phyloP scores from a whole-genome alignment of 192 early-diverging fungal genomes.

The Coemansia sp. region DNA sequence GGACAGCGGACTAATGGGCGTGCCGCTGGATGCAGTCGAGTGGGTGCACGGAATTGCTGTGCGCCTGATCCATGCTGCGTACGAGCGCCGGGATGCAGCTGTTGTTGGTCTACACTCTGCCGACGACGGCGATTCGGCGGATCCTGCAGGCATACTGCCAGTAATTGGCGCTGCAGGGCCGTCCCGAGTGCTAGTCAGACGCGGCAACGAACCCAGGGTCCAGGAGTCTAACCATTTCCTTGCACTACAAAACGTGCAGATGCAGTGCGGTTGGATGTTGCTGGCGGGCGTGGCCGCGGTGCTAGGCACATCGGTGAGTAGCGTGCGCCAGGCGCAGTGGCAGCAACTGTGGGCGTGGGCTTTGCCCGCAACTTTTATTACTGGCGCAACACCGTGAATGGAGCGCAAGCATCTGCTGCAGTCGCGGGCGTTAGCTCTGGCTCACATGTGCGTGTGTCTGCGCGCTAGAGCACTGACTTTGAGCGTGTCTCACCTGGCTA shows the following conservation, averaged over 20 bases:
- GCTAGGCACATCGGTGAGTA: conserved; percentile 5
- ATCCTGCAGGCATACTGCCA: conserved; percentile 1
- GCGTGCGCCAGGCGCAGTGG: conserved; percentile 21
- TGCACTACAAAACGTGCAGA: conserved; percentile 23
- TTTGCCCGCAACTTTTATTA: conserved; percentile 39
- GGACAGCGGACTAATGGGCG: background rate
- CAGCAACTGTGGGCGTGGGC: conserved; percentile 24
- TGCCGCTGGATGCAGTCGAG: conserved; percentile 75
- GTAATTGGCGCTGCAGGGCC: background rate
- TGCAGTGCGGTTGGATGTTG: conserved; percentile 39
- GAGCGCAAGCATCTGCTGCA: conserved; percentile 27
- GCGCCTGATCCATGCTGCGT: conserved; percentile 66
- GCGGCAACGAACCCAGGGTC: too few relatives aligned
- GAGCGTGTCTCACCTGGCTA: conserved; percentile 5
- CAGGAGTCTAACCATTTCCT: too few relatives aligned
- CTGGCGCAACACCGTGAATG: conserved; percentile 18
- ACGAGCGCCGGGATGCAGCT: conserved; percentile 1
- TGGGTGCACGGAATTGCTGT: conserved; percentile 74
- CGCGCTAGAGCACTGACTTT: background rate
- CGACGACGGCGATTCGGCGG: background rate
- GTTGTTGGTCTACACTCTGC: conserved; percentile 7
- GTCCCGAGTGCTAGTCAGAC: too few relatives aligned
- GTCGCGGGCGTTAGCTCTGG: conserved; percentile 22
- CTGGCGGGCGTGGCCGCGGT: conserved; percentile 14
- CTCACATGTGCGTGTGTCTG: conserved; percentile 4